Base-by-base conservation (phyloP, 2,329 filamentous ascomycete species). In the Onygenales sp. region DNA sequence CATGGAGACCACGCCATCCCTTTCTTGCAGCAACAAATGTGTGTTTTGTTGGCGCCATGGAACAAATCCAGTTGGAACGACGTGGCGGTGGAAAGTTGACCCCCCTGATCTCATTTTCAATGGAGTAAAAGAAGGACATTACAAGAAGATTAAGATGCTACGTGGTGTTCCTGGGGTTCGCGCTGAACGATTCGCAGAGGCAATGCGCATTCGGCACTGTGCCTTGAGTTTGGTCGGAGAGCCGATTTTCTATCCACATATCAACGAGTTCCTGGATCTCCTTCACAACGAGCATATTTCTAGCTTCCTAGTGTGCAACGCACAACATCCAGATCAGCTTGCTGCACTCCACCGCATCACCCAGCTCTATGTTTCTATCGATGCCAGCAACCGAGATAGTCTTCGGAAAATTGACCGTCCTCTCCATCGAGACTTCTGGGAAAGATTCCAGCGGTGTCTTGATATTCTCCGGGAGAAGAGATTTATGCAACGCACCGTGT, bases 41-140 rank as follows among this genome's bases (percentile, higher is more conserved):
- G 89, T 98, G 60, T 98, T 97, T 71, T 98, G 92, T 78, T 98
- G 92, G 93, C 85, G 93, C 6, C 93, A 97, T 66, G 93, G 92
- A 51, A 97, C 93, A 0, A 98, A 97, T 67, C 92, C 92, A 0
- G 93, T 97, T 0, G 91, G 91, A 47, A 97, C 93, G 2, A 95
- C 87, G 4, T 97, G 93, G 92, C 85, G 92, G 56, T 98, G 92
- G 92, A 83, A 91, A 50, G 89, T 96, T 33, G 93, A 97, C 66
- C 85, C 89, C 0, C 91, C 92, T 0, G 86, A 95, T 27, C 70
- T 90, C 62, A 95, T 97, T 61, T 95, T 96, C 66, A 75, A 86
- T 39, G 92, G 92, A 48, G 89, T 95, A 58, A 95, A 94, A 68
- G 84, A 85, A 55, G 87, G 86, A 13, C 93, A 97, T 70, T 96